Conservation (phyloP, 805 yeast genomes). For the Lipomyces yamanashiensis region DNA sequence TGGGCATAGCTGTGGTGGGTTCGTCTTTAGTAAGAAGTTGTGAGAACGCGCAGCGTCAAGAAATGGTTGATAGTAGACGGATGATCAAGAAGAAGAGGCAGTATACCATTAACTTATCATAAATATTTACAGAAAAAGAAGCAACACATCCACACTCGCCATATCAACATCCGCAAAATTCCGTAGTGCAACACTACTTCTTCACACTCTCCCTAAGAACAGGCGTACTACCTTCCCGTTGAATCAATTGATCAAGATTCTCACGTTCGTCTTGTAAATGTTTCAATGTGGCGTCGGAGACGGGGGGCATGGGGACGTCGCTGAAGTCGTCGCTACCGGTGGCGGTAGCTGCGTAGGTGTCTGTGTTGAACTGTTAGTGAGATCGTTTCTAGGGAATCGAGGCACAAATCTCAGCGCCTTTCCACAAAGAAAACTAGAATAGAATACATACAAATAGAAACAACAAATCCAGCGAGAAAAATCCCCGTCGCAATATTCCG, state of each 20-base stretch:
- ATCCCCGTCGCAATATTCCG: slow-evolving; percentile 30
- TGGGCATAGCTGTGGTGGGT: too few species aligned
- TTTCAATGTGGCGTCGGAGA: slow-evolving; percentile 74
- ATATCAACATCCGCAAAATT: too few species aligned
- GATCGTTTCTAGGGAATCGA: background rate
- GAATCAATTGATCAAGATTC: background rate
- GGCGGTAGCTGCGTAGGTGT: slow-evolving; percentile 56
- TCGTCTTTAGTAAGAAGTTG: too few species aligned
- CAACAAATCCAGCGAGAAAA: slow-evolving; percentile 7
- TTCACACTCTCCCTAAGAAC: too few species aligned
- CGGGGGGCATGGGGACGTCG: slow-evolving; percentile 94
- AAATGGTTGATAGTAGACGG: too few species aligned
- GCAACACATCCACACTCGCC: too few species aligned
- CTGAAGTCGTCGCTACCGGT: slow-evolving; percentile 75
- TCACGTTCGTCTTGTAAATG: slow-evolving; percentile 55
- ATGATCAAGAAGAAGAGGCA: too few species aligned
- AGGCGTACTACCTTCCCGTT: too few species aligned
- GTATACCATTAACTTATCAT: too few species aligned
- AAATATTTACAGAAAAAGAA: too few species aligned
- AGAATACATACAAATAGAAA: background rate
- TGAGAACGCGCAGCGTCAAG: too few species aligned
- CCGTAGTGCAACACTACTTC: too few species aligned
- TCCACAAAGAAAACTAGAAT: background rate
- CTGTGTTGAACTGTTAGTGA: slow-evolving; percentile 18
- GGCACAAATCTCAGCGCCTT: background rate